Percentiles rank a stretch among this genome's conserved stretches.
Conservation (phyloP, 305 asterid genomes). For the Rubia peregrina region DNA sequence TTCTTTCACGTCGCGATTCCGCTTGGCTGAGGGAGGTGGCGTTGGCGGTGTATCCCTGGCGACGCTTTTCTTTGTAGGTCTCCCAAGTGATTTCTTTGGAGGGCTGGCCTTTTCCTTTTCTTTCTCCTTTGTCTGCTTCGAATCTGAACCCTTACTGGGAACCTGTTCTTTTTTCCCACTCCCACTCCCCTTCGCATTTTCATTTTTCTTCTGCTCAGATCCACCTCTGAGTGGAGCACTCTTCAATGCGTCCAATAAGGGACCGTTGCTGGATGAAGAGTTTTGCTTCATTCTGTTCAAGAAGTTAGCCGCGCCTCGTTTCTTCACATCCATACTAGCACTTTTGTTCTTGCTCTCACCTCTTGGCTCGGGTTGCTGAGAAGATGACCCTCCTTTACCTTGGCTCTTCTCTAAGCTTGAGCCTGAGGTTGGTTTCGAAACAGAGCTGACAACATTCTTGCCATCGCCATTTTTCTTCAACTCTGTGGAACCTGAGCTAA, state of each 20-base stretch:
- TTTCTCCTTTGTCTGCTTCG: slow-evolving; percentile 10
- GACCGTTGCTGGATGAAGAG: slow-evolving; percentile 40
- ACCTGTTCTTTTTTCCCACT: slow-evolving; percentile 7
- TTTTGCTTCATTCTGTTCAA: slow-evolving; percentile 61
- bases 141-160: not conserved
- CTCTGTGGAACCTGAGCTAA: slow-evolving; percentile 30
- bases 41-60: not conserved
- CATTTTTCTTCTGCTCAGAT: slow-evolving; percentile 12
- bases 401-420: slow-evolving; percentile 32
- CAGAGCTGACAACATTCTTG: slow-evolving; percentile 32
- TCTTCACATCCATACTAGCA: slow-evolving; percentile 44
- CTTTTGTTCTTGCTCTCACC: slow-evolving; percentile 40
- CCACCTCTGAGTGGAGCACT: slow-evolving; percentile 3
- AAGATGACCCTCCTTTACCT: slow-evolving; percentile 45
- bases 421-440: slow-evolving; percentile 21
- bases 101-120: slow-evolving; percentile 16
- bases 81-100: slow-evolving; percentile 2
- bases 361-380: slow-evolving; percentile 36
- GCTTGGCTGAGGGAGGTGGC: slow-evolving; percentile 29
- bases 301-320: slow-evolving; percentile 59
- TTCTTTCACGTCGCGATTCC: slow-evolving; percentile 40
- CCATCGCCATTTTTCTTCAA: slow-evolving; percentile 21
- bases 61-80: slow-evolving; percentile 7
- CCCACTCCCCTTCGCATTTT: slow-evolving; percentile 5
- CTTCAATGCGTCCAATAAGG: slow-evolving; percentile 47